phyloP scores from a whole-genome alignment of 2,329 filamentous ascomycete species.

The Metarhizium album region DNA sequence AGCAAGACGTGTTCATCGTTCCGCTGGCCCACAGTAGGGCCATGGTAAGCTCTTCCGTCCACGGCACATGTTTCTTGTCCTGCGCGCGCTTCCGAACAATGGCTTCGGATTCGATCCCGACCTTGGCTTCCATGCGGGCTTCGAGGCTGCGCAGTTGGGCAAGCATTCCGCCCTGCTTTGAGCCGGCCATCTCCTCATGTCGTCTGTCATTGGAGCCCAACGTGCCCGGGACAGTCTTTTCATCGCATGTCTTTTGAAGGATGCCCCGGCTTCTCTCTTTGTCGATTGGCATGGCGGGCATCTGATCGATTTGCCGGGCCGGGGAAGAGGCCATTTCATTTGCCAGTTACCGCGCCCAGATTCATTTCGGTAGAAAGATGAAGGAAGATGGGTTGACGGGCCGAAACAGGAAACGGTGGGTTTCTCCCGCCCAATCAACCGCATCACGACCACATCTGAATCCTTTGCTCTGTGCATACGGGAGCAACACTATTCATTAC shows the following conservation, averaged over 20 bases:
- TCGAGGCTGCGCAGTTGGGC: slow-evolving; percentile 30
- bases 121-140: slow-evolving; percentile 29
- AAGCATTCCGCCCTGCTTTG: slow-evolving; percentile 17
- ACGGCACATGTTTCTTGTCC: slow-evolving; percentile 21
- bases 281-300: neutral
- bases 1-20: slow-evolving; percentile 40
- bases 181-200: no score
- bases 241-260: neutral
- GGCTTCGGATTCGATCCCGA: slow-evolving; percentile 38
- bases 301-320: neutral
- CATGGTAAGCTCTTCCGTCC: slow-evolving; percentile 35
- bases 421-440: no score
- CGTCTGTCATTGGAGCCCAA: neutral
- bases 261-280: neutral
- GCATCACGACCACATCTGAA: no score
- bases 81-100: slow-evolving; percentile 34
- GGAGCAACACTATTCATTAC: no score
- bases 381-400: no score
- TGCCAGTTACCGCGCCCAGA: neutral
- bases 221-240: neutral
- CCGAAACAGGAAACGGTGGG: no score
- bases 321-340: neutral
- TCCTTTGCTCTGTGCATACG: no score
- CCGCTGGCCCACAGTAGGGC: slow-evolving; percentile 40
- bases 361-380: neutral